phyloP scores from a whole-genome alignment of 148 eudicot genomes.

The Pouteria glomerata region DNA sequence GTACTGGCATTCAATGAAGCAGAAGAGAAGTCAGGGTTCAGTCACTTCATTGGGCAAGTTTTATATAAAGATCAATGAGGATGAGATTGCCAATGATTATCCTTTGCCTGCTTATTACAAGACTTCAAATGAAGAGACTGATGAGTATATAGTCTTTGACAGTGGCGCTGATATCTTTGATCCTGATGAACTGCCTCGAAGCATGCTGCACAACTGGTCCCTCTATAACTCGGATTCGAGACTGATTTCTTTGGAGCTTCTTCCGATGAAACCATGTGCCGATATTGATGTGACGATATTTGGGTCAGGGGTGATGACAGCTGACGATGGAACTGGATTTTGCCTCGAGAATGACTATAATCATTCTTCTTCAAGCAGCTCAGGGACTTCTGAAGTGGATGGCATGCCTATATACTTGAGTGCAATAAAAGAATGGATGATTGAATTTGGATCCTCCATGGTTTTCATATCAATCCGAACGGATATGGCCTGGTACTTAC shows the following conservation, averaged over 20 bases:
- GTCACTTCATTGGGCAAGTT: slow-evolving; percentile 45
- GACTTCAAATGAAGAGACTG: slow-evolving; percentile 63
- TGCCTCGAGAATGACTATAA: slow-evolving; percentile 50
- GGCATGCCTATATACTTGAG: slow-evolving; percentile 52
- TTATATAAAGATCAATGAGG: slow-evolving; percentile 89
- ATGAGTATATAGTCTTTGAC: slow-evolving; percentile 75
- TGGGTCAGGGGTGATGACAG: slow-evolving; percentile 86
- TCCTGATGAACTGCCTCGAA: slow-evolving; percentile 66
- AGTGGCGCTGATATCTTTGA: slow-evolving; percentile 43
- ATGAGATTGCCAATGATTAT: slow-evolving; percentile 92
- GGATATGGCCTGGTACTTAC: slow-evolving; percentile 81
- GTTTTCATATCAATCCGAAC: slow-evolving; percentile 72
- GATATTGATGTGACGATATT: slow-evolving; percentile 86
- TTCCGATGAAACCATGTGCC: slow-evolving; percentile 92
- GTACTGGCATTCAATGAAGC: slow-evolving; percentile 68
- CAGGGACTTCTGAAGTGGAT: slow-evolving; percentile 21
- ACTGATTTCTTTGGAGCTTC: slow-evolving; percentile 79
- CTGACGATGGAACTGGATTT: slow-evolving; percentile 89
- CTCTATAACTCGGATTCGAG: slow-evolving; percentile 85
- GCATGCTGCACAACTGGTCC: slow-evolving; percentile 95
- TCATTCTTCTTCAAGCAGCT: slow-evolving; percentile 24
- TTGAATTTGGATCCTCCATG: slow-evolving; percentile 56
- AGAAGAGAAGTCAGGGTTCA: slow-evolving; percentile 44
- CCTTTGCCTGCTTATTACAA: slow-evolving; percentile 88
- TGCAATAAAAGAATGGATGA: slow-evolving; percentile 57